phyloP scores from a whole-genome alignment of 345 rosid genomes.

The Salix exigua region DNA sequence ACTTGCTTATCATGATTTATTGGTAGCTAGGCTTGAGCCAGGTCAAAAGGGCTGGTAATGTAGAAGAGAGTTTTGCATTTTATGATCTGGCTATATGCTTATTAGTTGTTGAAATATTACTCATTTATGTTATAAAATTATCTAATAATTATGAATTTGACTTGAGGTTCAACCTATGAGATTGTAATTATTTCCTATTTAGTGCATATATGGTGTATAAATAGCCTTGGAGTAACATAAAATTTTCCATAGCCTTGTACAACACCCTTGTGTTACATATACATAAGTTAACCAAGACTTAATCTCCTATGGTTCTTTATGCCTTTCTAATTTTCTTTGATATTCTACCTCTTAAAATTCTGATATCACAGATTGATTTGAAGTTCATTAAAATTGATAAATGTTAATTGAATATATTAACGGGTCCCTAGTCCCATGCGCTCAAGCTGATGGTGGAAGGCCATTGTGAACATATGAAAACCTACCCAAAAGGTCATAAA shows the following conservation, averaged over 20 bases:
- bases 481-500: neutral
- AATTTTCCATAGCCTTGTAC: neutral
- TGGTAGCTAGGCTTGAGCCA: neutral
- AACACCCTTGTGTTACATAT: neutral
- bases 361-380: neutral
- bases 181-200: neutral
- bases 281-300: neutral
- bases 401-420: no score
- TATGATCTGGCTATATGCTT: neutral
- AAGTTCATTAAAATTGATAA: neutral
- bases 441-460: neutral
- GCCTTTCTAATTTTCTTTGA: neutral
- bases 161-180: neutral
- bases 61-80: neutral
- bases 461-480: neutral
- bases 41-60: neutral
- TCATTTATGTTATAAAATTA: neutral
- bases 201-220: no score
- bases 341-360: neutral
- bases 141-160: neutral
- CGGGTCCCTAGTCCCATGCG: neutral
- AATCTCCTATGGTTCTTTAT: neutral
- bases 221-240: no score
- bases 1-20: neutral
- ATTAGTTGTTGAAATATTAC: neutral